Evolutionary conservation across 1,284 basidiomycete genomes (phyloP).

Genomic region (Cutaneotrichosporon sp.): DNA sequence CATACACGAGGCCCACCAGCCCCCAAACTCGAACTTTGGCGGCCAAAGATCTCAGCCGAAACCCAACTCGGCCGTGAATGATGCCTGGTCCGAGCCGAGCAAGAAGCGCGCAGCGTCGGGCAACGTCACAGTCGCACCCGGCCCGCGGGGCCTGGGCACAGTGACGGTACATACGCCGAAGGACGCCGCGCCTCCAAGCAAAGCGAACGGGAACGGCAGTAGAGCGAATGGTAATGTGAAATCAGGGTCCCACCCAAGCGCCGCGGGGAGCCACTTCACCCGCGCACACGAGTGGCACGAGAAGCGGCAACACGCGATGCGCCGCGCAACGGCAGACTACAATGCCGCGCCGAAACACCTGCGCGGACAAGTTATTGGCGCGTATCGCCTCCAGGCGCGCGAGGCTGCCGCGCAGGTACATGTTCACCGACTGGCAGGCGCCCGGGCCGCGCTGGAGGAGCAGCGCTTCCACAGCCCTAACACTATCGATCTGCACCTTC

Average conservation of each 20-base stretch:
- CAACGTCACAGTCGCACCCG: constrained; percentile 44
- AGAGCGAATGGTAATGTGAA: background rate
- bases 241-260: background rate
- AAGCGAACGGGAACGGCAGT: background rate
- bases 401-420: constrained; percentile 34
- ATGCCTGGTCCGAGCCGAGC: constrained; percentile 34
- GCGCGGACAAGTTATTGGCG: constrained; percentile 36
- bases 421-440: constrained; percentile 46
- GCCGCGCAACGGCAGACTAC: constrained; percentile 43
- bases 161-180: constrained; percentile 19
- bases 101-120: constrained; percentile 29
- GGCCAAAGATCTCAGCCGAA: background rate
- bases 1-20: background rate
- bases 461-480: constrained; percentile 27
- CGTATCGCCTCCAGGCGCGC: constrained; percentile 46
- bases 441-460: constrained; percentile 38
- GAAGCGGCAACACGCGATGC: constrained; percentile 39
- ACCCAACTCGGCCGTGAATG: background rate
- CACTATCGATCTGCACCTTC: constrained; percentile 32
- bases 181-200: too few relatives aligned
- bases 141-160: constrained; percentile 29
- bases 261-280: constrained; percentile 34
- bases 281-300: constrained; percentile 35
- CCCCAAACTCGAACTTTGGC: background rate
- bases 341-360: constrained; percentile 16